Evolutionary conservation across 1,284 basidiomycete species (phyloP).

Genomic region (Naganishia liquefaciens): DNA sequence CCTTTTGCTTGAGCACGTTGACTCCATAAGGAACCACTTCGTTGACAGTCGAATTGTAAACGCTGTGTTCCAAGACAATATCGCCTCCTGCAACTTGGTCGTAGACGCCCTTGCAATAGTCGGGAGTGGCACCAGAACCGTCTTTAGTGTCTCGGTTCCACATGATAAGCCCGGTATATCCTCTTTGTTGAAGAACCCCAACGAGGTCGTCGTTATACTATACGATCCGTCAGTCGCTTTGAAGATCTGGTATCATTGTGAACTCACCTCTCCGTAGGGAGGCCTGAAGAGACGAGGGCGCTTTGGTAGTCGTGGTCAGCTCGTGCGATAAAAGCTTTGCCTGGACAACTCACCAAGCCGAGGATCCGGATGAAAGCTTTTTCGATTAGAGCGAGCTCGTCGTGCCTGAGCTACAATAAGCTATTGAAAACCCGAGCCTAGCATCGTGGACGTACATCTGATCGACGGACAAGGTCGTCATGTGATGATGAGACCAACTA

Average conservation of each 20-base stretch:
- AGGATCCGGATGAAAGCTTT: constrained; percentile 59
- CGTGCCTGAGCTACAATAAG: constrained; percentile 31
- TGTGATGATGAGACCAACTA: constrained; percentile 61
- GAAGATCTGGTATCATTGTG: constrained; percentile 38
- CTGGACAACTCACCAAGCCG: constrained; percentile 43
- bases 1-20: constrained; percentile 40
- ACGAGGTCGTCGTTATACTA: constrained; percentile 60
- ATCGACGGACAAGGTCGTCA: constrained; percentile 50
- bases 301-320: neutral
- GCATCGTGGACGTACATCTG: constrained; percentile 7
- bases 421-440: neutral
- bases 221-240: no score
- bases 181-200: constrained; percentile 55
- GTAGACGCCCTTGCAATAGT: constrained; percentile 41
- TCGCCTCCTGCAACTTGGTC: constrained; percentile 27
- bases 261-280: constrained; percentile 29
- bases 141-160: constrained; percentile 51
- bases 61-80: constrained; percentile 42
- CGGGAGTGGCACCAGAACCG: constrained; percentile 32
- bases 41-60: constrained; percentile 33
- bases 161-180: constrained; percentile 52
- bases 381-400: constrained; percentile 57
- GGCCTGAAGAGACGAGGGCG: constrained; percentile 24
- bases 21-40: constrained; percentile 46
- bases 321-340: neutral